Evolutionary conservation across 345 rosid genomes (phyloP), one percentile per base, ranked within the genome.

Genomic region (Litchi chinensis): DNA sequence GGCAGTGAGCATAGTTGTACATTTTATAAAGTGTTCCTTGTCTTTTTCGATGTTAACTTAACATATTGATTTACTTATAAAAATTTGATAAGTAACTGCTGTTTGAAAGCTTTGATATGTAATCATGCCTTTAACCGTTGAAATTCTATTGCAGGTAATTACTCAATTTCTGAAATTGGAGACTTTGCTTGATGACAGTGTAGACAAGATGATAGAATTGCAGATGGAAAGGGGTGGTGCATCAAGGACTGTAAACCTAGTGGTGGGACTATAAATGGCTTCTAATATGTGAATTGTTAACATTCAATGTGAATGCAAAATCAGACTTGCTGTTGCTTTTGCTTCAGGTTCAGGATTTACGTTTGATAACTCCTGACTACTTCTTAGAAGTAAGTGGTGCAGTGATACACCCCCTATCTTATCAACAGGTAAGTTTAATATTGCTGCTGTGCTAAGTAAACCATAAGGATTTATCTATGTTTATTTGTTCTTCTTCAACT

Each of bases 351-450:
- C 95, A 96, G 80, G 94, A 96, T 94, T 84, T 96, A 78, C 99
- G 94, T 85, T 87, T 85, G 5, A 90, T 96, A 79, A 94, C 99
- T 81, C 99, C 98, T 76, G 86, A 84, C 78, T 83, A 88, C 74
- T 96, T 96, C 85, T 87, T 96, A 76, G 98, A 96, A 94, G 92
- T 96, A 63, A 94, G 98, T 80, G 98, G 99, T 71, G 97, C 89
- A 59, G 93, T 94, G 72, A 92, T 96, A 74, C 99, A 96, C 77
- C 90, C 99, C 39, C 82, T 94, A 81, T 96, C 99, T 70, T 94
- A 94, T 79, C 98, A 96, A 87, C 99, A 96, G 97, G 99, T 95
- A 79, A 71, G 77, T 70, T 70, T 32, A 26, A 32, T 65, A 56
- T 79, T 77, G 57, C 57, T 24, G 43, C 44, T 71, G 52, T 62